Conservation (phyloP, 768 basidiomycete genomes). For the Thelephora ganbajun region DNA sequence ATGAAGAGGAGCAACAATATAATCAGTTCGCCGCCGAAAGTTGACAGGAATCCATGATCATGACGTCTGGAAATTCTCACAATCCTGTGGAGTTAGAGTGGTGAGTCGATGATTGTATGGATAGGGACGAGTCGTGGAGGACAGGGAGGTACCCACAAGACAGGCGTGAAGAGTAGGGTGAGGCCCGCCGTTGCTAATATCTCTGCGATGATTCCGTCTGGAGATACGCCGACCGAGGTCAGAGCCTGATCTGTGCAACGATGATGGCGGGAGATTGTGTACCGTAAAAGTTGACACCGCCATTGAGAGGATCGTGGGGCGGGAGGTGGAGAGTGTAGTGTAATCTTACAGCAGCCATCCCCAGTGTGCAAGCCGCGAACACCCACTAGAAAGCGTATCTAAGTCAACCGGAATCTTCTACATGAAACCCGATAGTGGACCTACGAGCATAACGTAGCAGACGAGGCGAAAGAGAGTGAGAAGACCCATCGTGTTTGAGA, state of each 20-base stretch:
- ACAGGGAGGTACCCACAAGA: slow-evolving; percentile 11
- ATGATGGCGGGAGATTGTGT: not conserved
- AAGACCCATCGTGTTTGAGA: no score
- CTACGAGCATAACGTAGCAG: no score
- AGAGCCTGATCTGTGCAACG: not conserved
- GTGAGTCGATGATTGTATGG: not conserved
- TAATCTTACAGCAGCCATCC: slow-evolving; percentile 12
- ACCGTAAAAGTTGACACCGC: slow-evolving; percentile 16
- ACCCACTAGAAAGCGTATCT: slow-evolving; percentile 7
- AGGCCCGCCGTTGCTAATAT: slow-evolving; percentile 15
- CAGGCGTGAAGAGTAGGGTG: slow-evolving; percentile 8
- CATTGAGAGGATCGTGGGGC: slow-evolving; percentile 15
- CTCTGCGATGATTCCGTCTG: slow-evolving; percentile 17
- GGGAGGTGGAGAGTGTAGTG: slow-evolving; percentile 16
- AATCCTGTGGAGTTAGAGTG: not conserved
- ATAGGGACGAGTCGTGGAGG: not conserved
- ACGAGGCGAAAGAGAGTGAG: no score
- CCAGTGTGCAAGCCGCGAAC: slow-evolving; percentile 11
- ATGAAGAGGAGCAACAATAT: slow-evolving; percentile 13
- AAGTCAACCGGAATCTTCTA: no score
- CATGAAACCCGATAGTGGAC: no score
- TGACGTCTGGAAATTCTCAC: not conserved
- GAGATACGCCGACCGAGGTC: not conserved
- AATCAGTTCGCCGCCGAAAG: slow-evolving; percentile 11
- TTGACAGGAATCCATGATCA: slow-evolving; percentile 1